Evolutionary conservation across 2,329 filamentous ascomycete species (phyloP).

Genomic region (Fusarium veterinarium): DNA sequence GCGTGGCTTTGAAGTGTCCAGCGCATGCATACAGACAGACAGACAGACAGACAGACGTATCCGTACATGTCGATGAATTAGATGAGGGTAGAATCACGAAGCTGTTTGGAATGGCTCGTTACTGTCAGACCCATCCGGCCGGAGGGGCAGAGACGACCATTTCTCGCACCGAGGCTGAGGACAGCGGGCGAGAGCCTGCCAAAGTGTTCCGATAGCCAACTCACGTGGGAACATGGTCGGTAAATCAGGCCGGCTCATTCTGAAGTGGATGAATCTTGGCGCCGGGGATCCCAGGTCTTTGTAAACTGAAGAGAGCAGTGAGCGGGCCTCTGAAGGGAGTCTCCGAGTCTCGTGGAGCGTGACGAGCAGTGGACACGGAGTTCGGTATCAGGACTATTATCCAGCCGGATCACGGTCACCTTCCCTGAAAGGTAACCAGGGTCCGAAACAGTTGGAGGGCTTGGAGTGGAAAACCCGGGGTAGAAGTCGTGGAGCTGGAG

Average conservation of each 20-base stretch:
- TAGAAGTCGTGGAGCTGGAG: slow-evolving; percentile 33
- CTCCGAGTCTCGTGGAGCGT: not conserved
- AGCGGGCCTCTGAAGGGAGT: not conserved
- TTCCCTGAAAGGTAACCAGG: slow-evolving; percentile 36
- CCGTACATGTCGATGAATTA: not conserved
- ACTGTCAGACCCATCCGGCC: slow-evolving; percentile 14
- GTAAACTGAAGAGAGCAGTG: not conserved
- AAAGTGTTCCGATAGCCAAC: slow-evolving; percentile 23
- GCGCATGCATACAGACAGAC: slow-evolving; percentile 1
- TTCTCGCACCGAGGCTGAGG: slow-evolving; percentile 17
- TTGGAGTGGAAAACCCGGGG: slow-evolving; percentile 43
- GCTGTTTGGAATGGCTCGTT: slow-evolving; percentile 7
- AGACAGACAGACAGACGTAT: not conserved
- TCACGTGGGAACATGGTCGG: slow-evolving; percentile 25
- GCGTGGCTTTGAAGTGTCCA: slow-evolving; percentile 14
- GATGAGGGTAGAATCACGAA: slow-evolving; percentile 7
- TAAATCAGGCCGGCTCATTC: slow-evolving; percentile 19
- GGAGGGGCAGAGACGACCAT: slow-evolving; percentile 1
- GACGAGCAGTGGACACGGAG: not conserved
- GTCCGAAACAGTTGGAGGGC: slow-evolving; percentile 31
- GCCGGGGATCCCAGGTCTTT: slow-evolving; percentile 7
- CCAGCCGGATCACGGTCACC: slow-evolving; percentile 27
- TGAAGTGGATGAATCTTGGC: slow-evolving; percentile 28
- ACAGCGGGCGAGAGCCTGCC: not conserved
- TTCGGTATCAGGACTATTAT: slow-evolving; percentile 7